Percentiles rank a stretch among this genome's conserved stretches.
These are phyloP conservation scores for Sparassis latifolia DNA, from an alignment of 1,284 basidiomycete species.

Conservation along the genomic window DNA sequence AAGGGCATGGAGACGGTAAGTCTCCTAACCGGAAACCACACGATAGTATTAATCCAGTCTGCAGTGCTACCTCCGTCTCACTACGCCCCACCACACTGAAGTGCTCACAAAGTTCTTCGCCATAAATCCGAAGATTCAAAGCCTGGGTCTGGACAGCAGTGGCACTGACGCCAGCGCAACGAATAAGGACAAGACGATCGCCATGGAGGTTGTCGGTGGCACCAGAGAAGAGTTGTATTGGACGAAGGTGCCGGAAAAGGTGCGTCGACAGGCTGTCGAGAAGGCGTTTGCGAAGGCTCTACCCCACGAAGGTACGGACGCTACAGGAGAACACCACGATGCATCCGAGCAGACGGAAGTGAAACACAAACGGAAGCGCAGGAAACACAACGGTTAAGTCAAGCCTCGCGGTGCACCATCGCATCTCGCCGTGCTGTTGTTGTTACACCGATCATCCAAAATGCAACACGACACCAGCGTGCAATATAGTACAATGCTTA, in stretches of 20 bases:
- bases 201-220: constrained; percentile 51
- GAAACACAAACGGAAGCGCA: constrained; percentile 14
- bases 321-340: neutral
- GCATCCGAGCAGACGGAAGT: neutral
- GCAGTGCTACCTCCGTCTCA: constrained; percentile 70
- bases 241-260: constrained; percentile 69
- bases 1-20: constrained; percentile 71
- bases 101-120: constrained; percentile 42
- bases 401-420: neutral
- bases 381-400: constrained; percentile 1
- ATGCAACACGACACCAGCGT: too few species aligned
- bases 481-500: neutral
- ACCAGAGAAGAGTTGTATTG: constrained; percentile 68
- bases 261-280: constrained; percentile 53
- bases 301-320: neutral
- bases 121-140: constrained; percentile 32
- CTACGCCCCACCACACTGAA: constrained; percentile 40
- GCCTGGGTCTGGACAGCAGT: constrained; percentile 31
- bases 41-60: neutral
- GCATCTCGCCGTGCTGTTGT: neutral
- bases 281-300: constrained; percentile 26
- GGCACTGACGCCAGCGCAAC: constrained; percentile 6
- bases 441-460: neutral
- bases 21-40: constrained; percentile 5
- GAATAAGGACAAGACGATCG: constrained; percentile 27